Evolutionary conservation across 2,329 filamentous ascomycete genomes (phyloP).

Genomic region (Aphanoascus verrucosus): DNA sequence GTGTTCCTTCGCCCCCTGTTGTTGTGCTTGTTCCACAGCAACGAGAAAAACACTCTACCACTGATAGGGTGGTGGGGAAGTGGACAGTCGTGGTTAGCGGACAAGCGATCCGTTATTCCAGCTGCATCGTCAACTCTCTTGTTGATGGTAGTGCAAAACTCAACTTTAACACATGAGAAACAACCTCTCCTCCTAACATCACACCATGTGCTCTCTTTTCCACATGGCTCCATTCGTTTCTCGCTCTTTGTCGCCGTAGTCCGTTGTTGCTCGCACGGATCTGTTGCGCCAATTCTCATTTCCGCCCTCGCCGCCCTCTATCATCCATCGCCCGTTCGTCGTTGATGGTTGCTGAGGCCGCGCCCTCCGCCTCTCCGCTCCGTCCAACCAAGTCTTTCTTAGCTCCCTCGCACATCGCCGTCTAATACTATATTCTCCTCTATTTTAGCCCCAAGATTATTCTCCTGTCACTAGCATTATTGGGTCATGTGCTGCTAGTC

Average conservation of each 20-base stretch:
- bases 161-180: too few species aligned
- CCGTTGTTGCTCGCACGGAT: not conserved
- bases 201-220: too few species aligned
- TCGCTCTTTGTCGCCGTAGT: not conserved
- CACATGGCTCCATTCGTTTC: too few species aligned
- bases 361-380: not conserved
- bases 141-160: too few species aligned
- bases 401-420: not conserved
- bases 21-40: too few species aligned
- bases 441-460: constrained; percentile 4
- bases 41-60: too few species aligned
- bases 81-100: too few species aligned
- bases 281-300: not conserved
- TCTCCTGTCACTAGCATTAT: constrained; percentile 6
- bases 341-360: not conserved
- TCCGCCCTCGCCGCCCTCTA: not conserved
- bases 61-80: too few species aligned
- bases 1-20: too few species aligned
- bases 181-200: too few species aligned
- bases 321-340: not conserved
- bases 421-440: not conserved
- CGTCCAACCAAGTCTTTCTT: not conserved
- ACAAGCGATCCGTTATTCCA: too few species aligned
- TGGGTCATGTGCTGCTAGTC: constrained; percentile 8
- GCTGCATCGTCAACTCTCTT: too few species aligned